Evolutionary conservation across 1,284 basidiomycete species (phyloP).

Genomic region (Thecaphora thlaspeos): DNA sequence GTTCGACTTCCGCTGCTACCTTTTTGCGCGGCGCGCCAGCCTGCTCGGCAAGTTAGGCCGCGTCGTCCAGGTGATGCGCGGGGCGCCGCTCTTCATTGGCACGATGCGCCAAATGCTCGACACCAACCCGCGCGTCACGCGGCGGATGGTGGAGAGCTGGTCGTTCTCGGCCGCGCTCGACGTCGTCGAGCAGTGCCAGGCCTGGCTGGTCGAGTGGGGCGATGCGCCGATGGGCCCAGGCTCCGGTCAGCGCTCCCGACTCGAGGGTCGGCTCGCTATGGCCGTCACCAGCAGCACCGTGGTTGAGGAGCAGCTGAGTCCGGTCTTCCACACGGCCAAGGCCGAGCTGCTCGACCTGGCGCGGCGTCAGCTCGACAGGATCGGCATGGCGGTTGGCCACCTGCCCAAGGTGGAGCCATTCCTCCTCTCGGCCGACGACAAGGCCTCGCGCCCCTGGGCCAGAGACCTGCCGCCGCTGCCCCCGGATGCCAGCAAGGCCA

Average conservation of each 20-base stretch:
- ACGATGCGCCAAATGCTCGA: constrained; percentile 76
- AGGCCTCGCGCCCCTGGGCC: background rate
- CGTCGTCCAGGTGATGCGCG: constrained; percentile 69
- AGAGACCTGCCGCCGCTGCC: constrained; percentile 30
- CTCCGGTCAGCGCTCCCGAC: background rate
- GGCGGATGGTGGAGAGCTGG: constrained; percentile 84
- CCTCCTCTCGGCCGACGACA: background rate
- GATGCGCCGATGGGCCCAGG: constrained; percentile 1
- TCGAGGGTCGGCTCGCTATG: background rate
- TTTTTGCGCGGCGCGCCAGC: constrained; percentile 80
- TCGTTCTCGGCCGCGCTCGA: constrained; percentile 85
- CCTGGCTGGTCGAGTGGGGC: constrained; percentile 63
- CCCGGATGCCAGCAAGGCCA: background rate
- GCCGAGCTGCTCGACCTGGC: constrained; percentile 80
- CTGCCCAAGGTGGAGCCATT: constrained; percentile 72
- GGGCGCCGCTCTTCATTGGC: constrained; percentile 71
- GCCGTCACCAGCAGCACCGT: background rate
- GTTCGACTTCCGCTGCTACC: constrained; percentile 89
- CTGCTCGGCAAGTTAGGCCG: constrained; percentile 73
- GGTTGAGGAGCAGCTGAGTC: constrained; percentile 30
- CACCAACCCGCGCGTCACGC: constrained; percentile 64
- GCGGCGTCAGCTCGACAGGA: constrained; percentile 72
- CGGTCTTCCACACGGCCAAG: constrained; percentile 61
- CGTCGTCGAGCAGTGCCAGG: constrained; percentile 78
- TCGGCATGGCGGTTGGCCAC: constrained; percentile 72